Percentiles rank a stretch among this genome's conserved stretches.
Evolutionary conservation across 2,329 filamentous ascomycete species (phyloP).

Genomic region (Thelonectria blattea): DNA sequence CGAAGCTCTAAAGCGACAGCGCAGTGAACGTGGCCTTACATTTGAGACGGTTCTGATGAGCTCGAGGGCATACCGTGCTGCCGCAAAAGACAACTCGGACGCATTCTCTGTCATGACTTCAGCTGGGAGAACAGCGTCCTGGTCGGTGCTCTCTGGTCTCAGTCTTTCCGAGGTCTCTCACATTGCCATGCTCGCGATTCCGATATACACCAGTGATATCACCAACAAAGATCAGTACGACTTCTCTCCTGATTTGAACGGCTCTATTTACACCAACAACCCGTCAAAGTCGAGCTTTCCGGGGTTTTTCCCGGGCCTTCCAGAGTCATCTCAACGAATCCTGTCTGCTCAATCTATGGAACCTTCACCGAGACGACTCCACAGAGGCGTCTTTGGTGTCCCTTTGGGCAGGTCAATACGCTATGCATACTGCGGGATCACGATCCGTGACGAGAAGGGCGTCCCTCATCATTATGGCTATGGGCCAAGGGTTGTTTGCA

Average conservation of each 20-base stretch:
- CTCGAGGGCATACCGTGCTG: conserved; percentile 12
- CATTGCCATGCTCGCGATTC: conserved; percentile 18
- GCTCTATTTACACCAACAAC: not conserved
- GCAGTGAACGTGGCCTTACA: not conserved
- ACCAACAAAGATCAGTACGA: conserved; percentile 14
- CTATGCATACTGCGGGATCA: not conserved
- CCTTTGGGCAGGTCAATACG: not conserved
- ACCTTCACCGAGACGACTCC: too few relatives aligned
- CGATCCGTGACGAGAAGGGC: not conserved
- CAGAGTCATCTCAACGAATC: not conserved
- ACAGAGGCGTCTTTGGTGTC: conserved; percentile 12
- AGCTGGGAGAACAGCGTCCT: conserved; percentile 19
- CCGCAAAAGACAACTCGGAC: conserved; percentile 10
- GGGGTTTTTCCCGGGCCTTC: not conserved
- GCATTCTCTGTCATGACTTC: conserved; percentile 13
- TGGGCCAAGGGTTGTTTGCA: too few relatives aligned
- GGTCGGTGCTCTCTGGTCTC: conserved; percentile 19
- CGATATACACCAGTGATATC: conserved; percentile 13
- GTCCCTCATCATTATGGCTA: not conserved
- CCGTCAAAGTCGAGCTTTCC: not conserved
- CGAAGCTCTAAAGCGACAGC: conserved; percentile 9
- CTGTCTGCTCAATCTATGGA: not conserved
- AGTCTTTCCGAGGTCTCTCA: conserved; percentile 21
- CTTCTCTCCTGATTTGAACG: not conserved
- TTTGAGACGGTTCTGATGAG: conserved; percentile 20